phyloP scores from a whole-genome alignment of 192 early-diverging fungal species.

The Coemansia sp. region DNA sequence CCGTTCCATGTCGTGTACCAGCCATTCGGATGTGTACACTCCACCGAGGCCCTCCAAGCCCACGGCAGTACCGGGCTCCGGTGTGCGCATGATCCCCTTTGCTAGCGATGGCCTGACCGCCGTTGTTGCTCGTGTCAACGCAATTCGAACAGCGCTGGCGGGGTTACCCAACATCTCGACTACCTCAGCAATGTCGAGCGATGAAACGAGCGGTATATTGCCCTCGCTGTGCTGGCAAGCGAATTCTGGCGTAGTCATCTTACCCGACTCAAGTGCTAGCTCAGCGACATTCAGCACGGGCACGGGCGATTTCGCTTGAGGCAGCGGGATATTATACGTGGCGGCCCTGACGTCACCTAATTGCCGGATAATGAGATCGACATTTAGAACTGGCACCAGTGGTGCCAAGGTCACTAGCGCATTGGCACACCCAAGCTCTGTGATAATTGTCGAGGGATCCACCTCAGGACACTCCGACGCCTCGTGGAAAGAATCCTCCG shows the following conservation, averaged over 20 bases:
- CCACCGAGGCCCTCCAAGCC: slow-evolving; percentile 34
- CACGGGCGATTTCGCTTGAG: neutral
- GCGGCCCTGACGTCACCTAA: neutral
- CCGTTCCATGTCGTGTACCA: slow-evolving; percentile 12
- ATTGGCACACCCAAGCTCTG: neutral
- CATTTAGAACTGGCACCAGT: neutral
- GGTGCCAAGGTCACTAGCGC: neutral
- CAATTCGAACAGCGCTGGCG: neutral
- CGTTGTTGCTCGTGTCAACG: neutral
- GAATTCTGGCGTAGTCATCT: neutral
- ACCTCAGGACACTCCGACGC: neutral
- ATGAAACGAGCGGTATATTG: neutral
- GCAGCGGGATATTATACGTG: neutral
- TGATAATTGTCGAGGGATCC: neutral
- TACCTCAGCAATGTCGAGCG: neutral
- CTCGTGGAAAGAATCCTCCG: neutral
- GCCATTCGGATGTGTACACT: slow-evolving; percentile 29
- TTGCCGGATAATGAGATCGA: neutral
- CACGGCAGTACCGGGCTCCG: neutral
- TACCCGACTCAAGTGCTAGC: neutral
- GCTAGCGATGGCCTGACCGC: neutral
- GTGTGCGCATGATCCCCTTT: slow-evolving; percentile 8
- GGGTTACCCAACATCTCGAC: slow-evolving; percentile 5
- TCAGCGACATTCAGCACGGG: neutral
- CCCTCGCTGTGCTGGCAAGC: neutral